Percentiles rank a stretch among this genome's conserved stretches.
Conservation (phyloP, 2,329 filamentous ascomycete species). For the Calonectria naviculata region DNA sequence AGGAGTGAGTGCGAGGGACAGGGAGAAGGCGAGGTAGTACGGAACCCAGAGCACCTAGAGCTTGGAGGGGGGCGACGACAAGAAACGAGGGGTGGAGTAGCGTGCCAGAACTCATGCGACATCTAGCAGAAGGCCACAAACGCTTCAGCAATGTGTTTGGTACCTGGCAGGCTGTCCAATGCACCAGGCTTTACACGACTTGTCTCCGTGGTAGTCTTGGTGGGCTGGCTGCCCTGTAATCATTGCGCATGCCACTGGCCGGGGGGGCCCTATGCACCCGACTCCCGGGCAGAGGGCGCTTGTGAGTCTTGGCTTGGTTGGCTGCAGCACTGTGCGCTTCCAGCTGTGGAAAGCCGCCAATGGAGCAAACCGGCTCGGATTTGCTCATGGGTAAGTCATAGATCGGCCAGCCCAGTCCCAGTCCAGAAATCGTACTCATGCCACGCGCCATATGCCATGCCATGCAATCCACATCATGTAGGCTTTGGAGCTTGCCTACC, state of each 20-base stretch:
- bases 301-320: neutral
- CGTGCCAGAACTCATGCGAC: slow-evolving; percentile 11
- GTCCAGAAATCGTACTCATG: slow-evolving; percentile 1
- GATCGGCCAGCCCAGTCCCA: slow-evolving; percentile 10
- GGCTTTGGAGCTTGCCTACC: neutral
- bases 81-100: slow-evolving; percentile 40
- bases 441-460: neutral
- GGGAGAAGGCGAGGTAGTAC: slow-evolving; percentile 33
- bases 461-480: slow-evolving; percentile 1
- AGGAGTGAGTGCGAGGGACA: slow-evolving; percentile 29
- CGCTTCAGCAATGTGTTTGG: slow-evolving; percentile 9
- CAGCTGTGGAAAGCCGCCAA: neutral
- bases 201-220: neutral
- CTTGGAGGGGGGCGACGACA: slow-evolving; percentile 7
- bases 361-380: slow-evolving; percentile 9
- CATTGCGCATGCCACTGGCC: slow-evolving; percentile 1
- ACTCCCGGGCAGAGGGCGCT: slow-evolving; percentile 1
- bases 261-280: neutral
- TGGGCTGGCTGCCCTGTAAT: neutral
- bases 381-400: neutral
- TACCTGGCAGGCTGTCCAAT: neutral
- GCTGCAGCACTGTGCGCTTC: neutral
- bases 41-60: slow-evolving; percentile 32
- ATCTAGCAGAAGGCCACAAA: slow-evolving; percentile 9
- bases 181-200: neutral